A percentile compares a stretch with the other conserved stretches of the same genome.
These are phyloP conservation scores for Chytriomyces sp. DNA, from an alignment of 192 early-diverging fungal species.

Conservation along the genomic window DNA sequence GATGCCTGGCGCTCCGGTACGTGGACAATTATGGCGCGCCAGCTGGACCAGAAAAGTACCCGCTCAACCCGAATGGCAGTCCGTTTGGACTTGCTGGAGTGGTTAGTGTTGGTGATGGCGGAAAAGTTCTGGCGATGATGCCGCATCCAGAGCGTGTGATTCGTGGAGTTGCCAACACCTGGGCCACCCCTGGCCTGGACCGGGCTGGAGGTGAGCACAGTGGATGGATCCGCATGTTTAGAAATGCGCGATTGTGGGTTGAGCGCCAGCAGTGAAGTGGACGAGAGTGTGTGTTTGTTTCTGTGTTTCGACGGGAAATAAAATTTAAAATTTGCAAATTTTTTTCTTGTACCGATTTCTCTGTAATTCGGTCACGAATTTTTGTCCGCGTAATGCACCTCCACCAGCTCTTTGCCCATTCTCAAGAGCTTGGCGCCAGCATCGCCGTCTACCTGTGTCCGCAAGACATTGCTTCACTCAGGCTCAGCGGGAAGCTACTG, in stretches of 20 bases:
- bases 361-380: background rate
- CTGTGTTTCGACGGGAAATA: too few relatives aligned
- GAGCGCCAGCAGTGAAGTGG: conserved; percentile 27
- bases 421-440: too few relatives aligned
- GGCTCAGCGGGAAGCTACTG: too few relatives aligned
- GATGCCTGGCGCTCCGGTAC: conserved; percentile 72
- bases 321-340: background rate
- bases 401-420: too few relatives aligned
- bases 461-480: too few relatives aligned
- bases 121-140: conserved; percentile 94
- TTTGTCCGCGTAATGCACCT: background rate
- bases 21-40: conserved; percentile 78
- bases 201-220: conserved; percentile 68
- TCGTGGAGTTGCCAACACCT: conserved; percentile 86
- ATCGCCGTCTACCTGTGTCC: too few relatives aligned
- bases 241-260: conserved; percentile 91
- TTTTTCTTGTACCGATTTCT: background rate
- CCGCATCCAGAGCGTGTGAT: conserved; percentile 98
- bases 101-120: conserved; percentile 69
- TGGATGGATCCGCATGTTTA: conserved; percentile 93
- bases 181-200: conserved; percentile 53
- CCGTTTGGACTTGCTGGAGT: conserved; percentile 85
- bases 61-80: conserved; percentile 97
- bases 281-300: too few relatives aligned
- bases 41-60: conserved; percentile 80